These are phyloP conservation scores for Echium plantagineum DNA, from an alignment of 257 asterid genomes.

Conservation along the genomic window DNA sequence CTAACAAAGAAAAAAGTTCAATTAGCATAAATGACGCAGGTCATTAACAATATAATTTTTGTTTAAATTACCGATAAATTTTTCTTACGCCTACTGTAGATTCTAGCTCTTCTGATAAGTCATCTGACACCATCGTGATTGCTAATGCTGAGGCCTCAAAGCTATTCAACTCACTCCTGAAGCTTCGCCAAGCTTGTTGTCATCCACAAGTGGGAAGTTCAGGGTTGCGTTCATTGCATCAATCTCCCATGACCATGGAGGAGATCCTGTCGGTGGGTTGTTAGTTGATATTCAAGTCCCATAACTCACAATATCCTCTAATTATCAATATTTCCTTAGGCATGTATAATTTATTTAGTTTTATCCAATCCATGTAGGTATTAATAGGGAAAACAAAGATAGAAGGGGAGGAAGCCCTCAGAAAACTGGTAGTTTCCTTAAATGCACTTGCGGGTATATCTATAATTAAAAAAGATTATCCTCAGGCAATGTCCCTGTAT, in stretches of 20 bases:
- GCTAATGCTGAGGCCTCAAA: constrained; percentile 77
- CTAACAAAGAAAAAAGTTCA: neutral
- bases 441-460: constrained; percentile 97
- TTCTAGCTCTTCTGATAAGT: constrained; percentile 27
- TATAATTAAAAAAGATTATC: constrained; percentile 61
- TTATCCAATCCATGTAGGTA: constrained; percentile 35
- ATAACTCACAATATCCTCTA: neutral
- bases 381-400: constrained; percentile 83
- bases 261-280: constrained; percentile 77
- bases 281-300: constrained; percentile 11
- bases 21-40: neutral
- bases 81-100: constrained; percentile 27
- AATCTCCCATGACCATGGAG: constrained; percentile 98
- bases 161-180: constrained; percentile 87
- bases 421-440: constrained; percentile 76
- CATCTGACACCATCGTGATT: constrained; percentile 39
- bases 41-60: neutral
- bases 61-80: neutral
- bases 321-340: neutral
- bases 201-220: constrained; percentile 99
- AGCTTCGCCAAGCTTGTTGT: constrained; percentile 99
- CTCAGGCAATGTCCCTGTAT: constrained; percentile 61
- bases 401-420: constrained; percentile 94
- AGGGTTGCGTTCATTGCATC: constrained; percentile 84
- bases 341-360: neutral